phyloP scores from a whole-genome alignment of 306 rosid species.

The Sophora flavescens region DNA sequence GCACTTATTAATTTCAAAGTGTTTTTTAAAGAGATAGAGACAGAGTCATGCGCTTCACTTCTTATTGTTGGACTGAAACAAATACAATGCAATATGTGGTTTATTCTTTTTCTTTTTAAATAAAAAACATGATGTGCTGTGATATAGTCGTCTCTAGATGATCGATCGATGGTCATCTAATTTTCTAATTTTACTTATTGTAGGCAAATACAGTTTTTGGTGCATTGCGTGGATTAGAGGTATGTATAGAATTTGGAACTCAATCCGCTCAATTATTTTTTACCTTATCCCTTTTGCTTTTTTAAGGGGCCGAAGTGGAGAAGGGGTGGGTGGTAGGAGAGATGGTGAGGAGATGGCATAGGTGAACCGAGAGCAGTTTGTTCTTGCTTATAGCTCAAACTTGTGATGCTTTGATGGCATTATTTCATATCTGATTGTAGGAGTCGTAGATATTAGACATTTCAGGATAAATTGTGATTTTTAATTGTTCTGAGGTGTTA shows the following conservation, averaged over 20 bases:
- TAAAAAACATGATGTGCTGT: background rate
- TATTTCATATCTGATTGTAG: slow-evolving; percentile 11
- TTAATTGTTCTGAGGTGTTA: background rate
- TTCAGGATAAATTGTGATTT: background rate
- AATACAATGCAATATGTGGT: background rate
- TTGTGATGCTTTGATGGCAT: slow-evolving; percentile 17
- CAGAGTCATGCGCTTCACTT: slow-evolving; percentile 16
- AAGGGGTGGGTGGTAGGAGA: background rate
- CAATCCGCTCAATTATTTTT: background rate
- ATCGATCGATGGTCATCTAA: slow-evolving; percentile 2
- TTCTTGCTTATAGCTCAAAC: slow-evolving; percentile 35
- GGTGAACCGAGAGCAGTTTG: background rate
- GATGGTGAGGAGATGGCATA: background rate
- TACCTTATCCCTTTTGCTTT: background rate
- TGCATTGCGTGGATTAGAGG: slow-evolving; percentile 64
- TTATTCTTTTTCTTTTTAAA: background rate
- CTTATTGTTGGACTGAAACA: slow-evolving; percentile 28
- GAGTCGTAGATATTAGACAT: background rate
- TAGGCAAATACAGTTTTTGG: slow-evolving; percentile 62
- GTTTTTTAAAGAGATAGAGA: background rate
- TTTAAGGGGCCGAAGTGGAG: background rate
- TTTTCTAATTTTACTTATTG: slow-evolving; percentile 38
- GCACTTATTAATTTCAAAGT: slow-evolving; percentile 2
- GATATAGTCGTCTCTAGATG: background rate
- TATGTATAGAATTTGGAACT: slow-evolving; percentile 36